Evolutionary conservation across 192 early-diverging fungal genomes (phyloP).

Genomic region (Coemansia sp.): DNA sequence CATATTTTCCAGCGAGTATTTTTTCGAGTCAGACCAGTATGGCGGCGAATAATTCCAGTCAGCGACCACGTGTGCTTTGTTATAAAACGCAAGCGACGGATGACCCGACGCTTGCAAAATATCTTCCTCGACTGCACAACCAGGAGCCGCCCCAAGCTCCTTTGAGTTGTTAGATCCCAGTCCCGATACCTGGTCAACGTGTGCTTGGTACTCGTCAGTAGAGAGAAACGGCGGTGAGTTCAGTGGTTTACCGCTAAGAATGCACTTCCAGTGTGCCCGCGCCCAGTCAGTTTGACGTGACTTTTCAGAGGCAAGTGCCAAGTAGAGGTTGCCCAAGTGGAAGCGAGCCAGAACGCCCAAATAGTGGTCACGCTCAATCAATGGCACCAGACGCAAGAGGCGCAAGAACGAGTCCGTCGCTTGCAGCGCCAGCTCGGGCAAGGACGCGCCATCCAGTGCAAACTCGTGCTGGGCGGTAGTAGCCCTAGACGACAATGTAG

Average conservation of each 20-base stretch:
- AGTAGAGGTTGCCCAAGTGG: constrained; percentile 60
- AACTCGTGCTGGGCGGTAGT: neutral
- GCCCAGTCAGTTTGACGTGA: constrained; percentile 36
- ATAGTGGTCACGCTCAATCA: constrained; percentile 68
- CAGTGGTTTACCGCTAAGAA: constrained; percentile 42
- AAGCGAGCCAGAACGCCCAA: constrained; percentile 61
- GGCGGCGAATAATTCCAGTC: constrained; percentile 46
- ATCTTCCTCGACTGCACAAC: constrained; percentile 21
- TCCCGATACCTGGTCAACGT: neutral
- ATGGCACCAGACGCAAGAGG: constrained; percentile 58
- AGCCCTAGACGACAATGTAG: constrained; percentile 28
- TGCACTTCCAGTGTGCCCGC: constrained; percentile 56
- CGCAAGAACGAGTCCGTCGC: constrained; percentile 35
- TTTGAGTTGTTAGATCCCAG: neutral
- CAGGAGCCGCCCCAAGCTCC: constrained; percentile 11
- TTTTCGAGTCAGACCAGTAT: constrained; percentile 59
- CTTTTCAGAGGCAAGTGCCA: constrained; percentile 20
- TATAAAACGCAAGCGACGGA: constrained; percentile 34
- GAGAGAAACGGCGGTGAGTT: constrained; percentile 35
- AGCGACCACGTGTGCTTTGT: neutral
- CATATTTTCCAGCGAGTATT: constrained; percentile 68
- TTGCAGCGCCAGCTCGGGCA: constrained; percentile 10
- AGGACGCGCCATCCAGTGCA: neutral
- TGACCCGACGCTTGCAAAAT: constrained; percentile 29
- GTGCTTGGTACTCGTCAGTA: constrained; percentile 28